Evolutionary conservation across 2,329 filamentous ascomycete species (phyloP), one percentile per base, ranked within the genome.

Genomic region (Colletotrichum zoysiae): DNA sequence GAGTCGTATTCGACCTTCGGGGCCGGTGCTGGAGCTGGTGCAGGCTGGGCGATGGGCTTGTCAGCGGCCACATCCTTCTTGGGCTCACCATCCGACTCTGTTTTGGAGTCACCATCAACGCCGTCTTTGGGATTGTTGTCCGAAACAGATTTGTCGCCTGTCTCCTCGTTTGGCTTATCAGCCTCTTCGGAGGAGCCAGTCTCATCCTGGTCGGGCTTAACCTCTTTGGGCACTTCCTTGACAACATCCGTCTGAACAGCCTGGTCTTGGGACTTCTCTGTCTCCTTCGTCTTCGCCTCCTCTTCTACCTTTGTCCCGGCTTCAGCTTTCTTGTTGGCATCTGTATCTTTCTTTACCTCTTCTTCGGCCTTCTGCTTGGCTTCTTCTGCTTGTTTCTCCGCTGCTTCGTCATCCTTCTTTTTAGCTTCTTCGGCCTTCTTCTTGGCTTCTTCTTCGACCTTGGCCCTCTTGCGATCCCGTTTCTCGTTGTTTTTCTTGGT

Each of bases 401-500:
- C 78, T 26, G 74, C 76, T 26, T 76, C 77, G 70, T 73, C 62
- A 81, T 75, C 50, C 23, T 77, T 74, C 18, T 71, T 66, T 57
- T 75, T 46, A 20, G 44, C 38, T 2, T 56, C 57, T 20, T 76
- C 71, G 42, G 74, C 72, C 57, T 72, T 74, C 23, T 63, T 55
- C 38, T 74, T 73, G 12, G 74, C 74, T 9, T 68, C 76, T 11
- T 67, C 69, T 51, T 61, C 63, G 14, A 62, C 66, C 53, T 75
- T 67, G 11, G 69, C 72, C 35, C 74, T 74, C 48, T 74, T 73
- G 50, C 75, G 76, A 20, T 77, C 74, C 57, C 81, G 80, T 74
- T 81, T 83, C 11, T 82, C 78, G 0, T 73, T 74, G 57, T 81
- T 81, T 75, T 85, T 82, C 67, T 82, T 80, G 16, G 76, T 80